phyloP scores from a whole-genome alignment of 495 filamentous ascomycete species.

The Penicillium roqueforti region DNA sequence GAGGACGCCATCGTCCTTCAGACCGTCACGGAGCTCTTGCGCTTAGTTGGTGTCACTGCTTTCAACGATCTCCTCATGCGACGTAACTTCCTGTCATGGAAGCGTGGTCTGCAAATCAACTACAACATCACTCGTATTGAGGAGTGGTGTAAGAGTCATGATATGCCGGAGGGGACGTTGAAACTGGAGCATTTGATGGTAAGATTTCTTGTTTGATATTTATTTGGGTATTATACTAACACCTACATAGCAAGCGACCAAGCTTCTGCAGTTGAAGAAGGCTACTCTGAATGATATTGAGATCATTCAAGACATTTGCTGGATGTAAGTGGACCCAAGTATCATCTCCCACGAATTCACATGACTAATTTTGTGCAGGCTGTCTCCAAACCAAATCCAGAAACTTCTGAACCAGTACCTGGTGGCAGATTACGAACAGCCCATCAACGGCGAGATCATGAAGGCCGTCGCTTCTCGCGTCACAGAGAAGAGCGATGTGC shows the following conservation, averaged over 20 bases:
- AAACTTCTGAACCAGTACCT: slow-evolving; percentile 98
- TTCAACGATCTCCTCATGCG: slow-evolving; percentile 99
- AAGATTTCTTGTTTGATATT: slow-evolving; percentile 17
- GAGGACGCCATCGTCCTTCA: slow-evolving; percentile 95
- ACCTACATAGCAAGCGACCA: slow-evolving; percentile 79
- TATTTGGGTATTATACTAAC: slow-evolving; percentile 21
- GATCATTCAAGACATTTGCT: slow-evolving; percentile 99
- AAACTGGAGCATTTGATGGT: slow-evolving; percentile 99
- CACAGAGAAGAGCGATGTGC: slow-evolving; percentile 96
- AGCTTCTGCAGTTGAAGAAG: slow-evolving; percentile 98
- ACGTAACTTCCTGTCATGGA: slow-evolving; percentile 98
- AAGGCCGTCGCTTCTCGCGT: slow-evolving; percentile 96
- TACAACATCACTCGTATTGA: slow-evolving; percentile 99
- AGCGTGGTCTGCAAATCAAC: slow-evolving; percentile 98
- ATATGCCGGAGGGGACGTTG: slow-evolving; percentile 97
- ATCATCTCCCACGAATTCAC: slow-evolving; percentile 4
- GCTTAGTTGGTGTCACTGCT: slow-evolving; percentile 93
- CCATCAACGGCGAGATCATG: slow-evolving; percentile 99
- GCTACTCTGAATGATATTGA: slow-evolving; percentile 98
- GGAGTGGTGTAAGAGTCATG: slow-evolving; percentile 99
- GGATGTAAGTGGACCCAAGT: slow-evolving; percentile 68
- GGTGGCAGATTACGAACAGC: slow-evolving; percentile 98
- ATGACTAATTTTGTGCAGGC: slow-evolving; percentile 45
- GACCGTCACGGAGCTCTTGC: slow-evolving; percentile 88
- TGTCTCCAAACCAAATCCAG: slow-evolving; percentile 98